phyloP scores from a whole-genome alignment of 805 yeast genomes.

The Metschnikowia cerradonensis region DNA sequence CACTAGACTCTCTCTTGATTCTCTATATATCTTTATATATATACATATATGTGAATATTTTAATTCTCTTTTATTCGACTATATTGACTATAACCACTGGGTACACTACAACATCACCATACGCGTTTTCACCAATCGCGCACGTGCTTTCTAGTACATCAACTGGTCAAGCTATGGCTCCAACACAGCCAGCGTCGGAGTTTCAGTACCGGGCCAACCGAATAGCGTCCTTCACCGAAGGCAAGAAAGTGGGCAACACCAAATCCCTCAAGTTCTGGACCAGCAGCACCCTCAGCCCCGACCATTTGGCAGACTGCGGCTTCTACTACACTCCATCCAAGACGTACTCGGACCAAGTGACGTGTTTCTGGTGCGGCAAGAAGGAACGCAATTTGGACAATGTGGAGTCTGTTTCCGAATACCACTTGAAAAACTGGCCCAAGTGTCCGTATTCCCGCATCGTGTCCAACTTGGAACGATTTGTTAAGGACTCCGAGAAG shows the following conservation, averaged over 20 bases:
- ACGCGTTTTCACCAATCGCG: neutral
- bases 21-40: neutral
- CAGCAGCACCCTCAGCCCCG: conserved; percentile 16
- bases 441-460: conserved; percentile 16
- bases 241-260: conserved; percentile 20
- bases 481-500: conserved; percentile 9
- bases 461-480: conserved; percentile 7
- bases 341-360: conserved; percentile 44
- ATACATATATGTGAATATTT: no score
- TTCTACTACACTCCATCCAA: conserved; percentile 55
- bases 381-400: conserved; percentile 23
- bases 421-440: conserved; percentile 20
- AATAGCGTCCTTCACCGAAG: conserved; percentile 20
- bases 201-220: conserved; percentile 24
- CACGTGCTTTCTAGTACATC: neutral
- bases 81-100: no score
- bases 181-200: neutral
- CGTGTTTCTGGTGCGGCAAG: conserved; percentile 56
- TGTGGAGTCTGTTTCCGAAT: conserved; percentile 14
- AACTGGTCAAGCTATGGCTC: conserved; percentile 1
- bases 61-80: no score
- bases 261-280: conserved; percentile 25
- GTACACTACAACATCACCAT: neutral
- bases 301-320: conserved; percentile 52
- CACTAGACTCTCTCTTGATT: neutral